Evolutionary conservation across 805 yeast genomes (phyloP).

Genomic region (Sugiyamaella qingdaonensis): DNA sequence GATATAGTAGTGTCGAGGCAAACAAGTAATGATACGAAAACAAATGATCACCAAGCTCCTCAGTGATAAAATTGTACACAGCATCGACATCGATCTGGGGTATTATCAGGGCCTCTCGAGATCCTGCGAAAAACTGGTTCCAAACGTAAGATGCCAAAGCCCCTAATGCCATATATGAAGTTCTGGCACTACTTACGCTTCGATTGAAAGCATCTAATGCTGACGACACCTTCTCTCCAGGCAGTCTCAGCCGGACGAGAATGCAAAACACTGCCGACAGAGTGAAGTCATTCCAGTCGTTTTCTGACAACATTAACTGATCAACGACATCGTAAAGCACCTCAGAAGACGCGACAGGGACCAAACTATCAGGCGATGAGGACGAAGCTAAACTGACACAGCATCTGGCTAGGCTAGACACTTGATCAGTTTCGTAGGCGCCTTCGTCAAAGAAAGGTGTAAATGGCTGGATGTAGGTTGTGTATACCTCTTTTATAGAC

Average conservation of each 20-base stretch:
- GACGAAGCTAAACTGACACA: slow-evolving; percentile 13
- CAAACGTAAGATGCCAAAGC: slow-evolving; percentile 10
- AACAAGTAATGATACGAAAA: slow-evolving; percentile 15
- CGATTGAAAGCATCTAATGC: slow-evolving; percentile 2
- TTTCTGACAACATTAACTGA: slow-evolving; percentile 7
- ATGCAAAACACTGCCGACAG: slow-evolving; percentile 10
- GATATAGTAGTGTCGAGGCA: slow-evolving; percentile 10
- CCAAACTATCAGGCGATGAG: slow-evolving; percentile 8
- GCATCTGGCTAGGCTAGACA: slow-evolving; percentile 8
- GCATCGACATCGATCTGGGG: slow-evolving; percentile 1
- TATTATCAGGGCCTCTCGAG: background rate
- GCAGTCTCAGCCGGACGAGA: slow-evolving; percentile 1
- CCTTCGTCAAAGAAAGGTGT: slow-evolving; percentile 10
- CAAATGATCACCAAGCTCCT: slow-evolving; percentile 5
- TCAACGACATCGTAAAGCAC: slow-evolving; percentile 9
- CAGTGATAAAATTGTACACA: background rate
- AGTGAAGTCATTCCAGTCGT: slow-evolving; percentile 8
- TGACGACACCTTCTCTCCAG: background rate
- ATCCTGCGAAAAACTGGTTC: slow-evolving; percentile 8
- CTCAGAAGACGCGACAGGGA: slow-evolving; percentile 9
- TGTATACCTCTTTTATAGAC: slow-evolving; percentile 8
- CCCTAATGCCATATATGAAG: slow-evolving; percentile 2
- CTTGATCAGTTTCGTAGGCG: background rate
- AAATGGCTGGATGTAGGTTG: slow-evolving; percentile 10
- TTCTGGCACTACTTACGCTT: background rate